These are phyloP conservation scores for Picochlorum sp. DNA, from an alignment of 139 green algal genomes.

Conservation along the genomic window DNA sequence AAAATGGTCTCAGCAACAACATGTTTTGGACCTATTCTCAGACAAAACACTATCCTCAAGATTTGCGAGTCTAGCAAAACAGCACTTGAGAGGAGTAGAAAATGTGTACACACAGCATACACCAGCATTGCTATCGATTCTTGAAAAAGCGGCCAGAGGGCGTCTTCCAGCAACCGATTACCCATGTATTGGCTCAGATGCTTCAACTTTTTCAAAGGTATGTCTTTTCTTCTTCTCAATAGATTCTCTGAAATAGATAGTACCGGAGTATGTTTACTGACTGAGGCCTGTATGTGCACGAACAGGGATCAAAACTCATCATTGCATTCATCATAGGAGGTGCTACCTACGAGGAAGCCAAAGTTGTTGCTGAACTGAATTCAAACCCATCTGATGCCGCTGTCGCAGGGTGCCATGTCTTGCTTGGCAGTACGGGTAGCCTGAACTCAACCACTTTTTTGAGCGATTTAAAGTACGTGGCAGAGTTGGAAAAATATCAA, in stretches of 20 bases:
- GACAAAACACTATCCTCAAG: constrained; percentile 44
- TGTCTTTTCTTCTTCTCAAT: no score
- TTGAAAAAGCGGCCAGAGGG: constrained; percentile 54
- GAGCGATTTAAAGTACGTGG: constrained; percentile 26
- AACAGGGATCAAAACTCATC: constrained; percentile 49
- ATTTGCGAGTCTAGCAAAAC: constrained; percentile 47
- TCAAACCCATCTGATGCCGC: constrained; percentile 26
- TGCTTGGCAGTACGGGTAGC: constrained; percentile 77
- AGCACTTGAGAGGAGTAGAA: constrained; percentile 67
- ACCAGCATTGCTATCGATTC: constrained; percentile 67
- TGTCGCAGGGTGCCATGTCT: constrained; percentile 36
- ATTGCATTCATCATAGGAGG: constrained; percentile 92
- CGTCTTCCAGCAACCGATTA: constrained; percentile 66
- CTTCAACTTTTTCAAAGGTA: no score
- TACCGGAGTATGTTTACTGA: no score
- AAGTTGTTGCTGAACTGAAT: constrained; percentile 69
- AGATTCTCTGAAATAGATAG: no score
- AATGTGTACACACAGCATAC: constrained; percentile 97
- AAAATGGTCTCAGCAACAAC: constrained; percentile 22
- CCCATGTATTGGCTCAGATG: constrained; percentile 40
- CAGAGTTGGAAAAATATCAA: constrained; percentile 11
- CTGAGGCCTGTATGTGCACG: not conserved
- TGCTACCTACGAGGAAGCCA: constrained; percentile 91
- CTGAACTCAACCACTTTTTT: constrained; percentile 65
- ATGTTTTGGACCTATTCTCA: constrained; percentile 79